Base-by-base conservation (phyloP, 768 basidiomycete species). In the Holtermanniella nyarrowii region DNA sequence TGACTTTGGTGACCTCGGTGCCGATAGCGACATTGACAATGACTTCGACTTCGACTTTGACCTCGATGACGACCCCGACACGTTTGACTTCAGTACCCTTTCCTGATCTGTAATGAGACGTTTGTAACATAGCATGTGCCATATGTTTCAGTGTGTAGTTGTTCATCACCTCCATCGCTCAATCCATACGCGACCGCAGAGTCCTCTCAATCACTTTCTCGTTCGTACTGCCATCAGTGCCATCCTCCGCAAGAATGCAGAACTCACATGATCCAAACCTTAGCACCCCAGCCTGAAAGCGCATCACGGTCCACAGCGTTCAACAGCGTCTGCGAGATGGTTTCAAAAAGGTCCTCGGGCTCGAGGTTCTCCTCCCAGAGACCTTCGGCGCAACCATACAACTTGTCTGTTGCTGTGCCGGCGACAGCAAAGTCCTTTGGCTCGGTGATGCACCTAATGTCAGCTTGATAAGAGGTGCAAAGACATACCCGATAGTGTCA, bases 361-460 rank as follows among this genome's bases (percentile, higher is more conserved):
- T 84, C 90, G 70, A 99, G 76, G 71, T 90, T 87, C 7, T 93
- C 90, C 73, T 99, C 95, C 95, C 95, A 99, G 25, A 99, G 78
- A 2, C 90, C 89, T 72, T 99, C 95, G 40, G 95, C 95, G 48
- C 93, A 83, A 84, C 95, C 95, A 63, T 83, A 95, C 58, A 99
- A 74, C 75, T 96, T 96, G 55, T 82, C 77, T 64, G 83, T 83
- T 20, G 95, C 93, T 0, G 89, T 89, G 26, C 95, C 95, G 7
- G 88, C 82, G 11, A 96, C 95, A 53, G 91, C 88, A 61, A 99
- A 99, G 73, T 97, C 95, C 59, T 75, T 72, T 14, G 72, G 72
- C 22, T 70, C 71, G 24, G 72, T 72, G 62, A 73, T 72, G 58
- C 72, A 73, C 18, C 72, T 70, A 58, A 72, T 16, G 31, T 37